Evolutionary conservation across 1,139 yeast species (phyloP), one percentile per base, ranked within the genome.

Genomic region (Kazachstania sp.): DNA sequence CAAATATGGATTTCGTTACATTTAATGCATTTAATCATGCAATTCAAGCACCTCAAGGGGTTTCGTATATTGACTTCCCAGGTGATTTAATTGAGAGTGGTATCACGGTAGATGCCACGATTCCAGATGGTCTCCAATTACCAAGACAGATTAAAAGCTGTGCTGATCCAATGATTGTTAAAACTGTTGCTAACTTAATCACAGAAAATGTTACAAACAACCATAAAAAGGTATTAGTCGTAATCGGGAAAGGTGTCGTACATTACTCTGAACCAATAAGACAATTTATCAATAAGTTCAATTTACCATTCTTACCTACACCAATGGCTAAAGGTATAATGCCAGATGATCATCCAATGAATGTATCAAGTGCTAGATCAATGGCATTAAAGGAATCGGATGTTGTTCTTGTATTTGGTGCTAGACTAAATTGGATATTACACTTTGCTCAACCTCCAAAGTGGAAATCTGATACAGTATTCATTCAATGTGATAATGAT

Each of bases 261-360:
- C 61, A 67, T 42, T 72, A 75, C 1, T 72, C 75, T 8, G 38
- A 41, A 0, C 60, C 63, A 2, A 52, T 81, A 9, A 61, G 74
- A 2, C 41, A 54, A 1, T 68, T 81, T 44, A 69, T 79, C 19
- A 48, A 59, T 6, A 37, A 47, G 1, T 73, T 76, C 41, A 57
- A 67, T 13, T 48, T 79, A 1, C 77, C 83, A 1, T 81, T 81
- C 53, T 57, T 81, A 44, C 84, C 86, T 12, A 80, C 86, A 0
- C 86, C 86, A 2, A 81, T 81, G 86, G 86, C 83, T 1, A 81
- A 81, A 60, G 86, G 86, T n/a, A 77, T 81, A 0, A 63, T 81
- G 0, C 69, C 77, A 0, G 86, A 81, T 55, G 56, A 63, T 4
- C 66, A 68, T 42, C 59, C 57, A 0, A 57, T 70, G 39, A 81